Evolutionary conservation across 179 eudicot genomes (phyloP).

Genomic region (Beta corolliflora): DNA sequence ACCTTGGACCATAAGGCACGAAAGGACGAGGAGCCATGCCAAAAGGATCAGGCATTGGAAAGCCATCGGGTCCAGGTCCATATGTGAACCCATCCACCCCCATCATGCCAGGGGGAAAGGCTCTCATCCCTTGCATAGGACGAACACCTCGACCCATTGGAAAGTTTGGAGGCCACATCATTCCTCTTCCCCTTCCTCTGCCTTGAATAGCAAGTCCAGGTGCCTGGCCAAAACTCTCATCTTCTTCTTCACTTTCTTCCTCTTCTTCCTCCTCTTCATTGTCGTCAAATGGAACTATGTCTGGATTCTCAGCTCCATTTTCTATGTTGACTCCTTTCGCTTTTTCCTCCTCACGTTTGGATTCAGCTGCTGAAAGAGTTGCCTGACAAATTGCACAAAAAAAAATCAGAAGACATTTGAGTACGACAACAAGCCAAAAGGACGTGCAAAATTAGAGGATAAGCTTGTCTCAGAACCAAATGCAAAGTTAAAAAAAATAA

Average conservation of each 20-base stretch:
- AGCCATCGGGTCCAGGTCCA: conserved; percentile 70
- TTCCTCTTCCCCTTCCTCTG: conserved; percentile 87
- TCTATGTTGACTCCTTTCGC: conserved; percentile 87
- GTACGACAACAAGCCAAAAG: not conserved
- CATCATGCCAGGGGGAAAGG: conserved; percentile 82
- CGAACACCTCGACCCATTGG: conserved; percentile 66
- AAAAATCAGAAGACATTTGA: conserved; percentile 6
- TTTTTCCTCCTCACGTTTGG: conserved; percentile 91
- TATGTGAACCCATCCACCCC: conserved; percentile 72
- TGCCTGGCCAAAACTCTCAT: conserved; percentile 55
- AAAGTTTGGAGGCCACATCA: conserved; percentile 93
- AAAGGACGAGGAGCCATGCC: conserved; percentile 85
- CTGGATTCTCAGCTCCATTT: conserved; percentile 75
- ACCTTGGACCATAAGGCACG: conserved; percentile 85
- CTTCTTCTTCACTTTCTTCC: conserved; percentile 90
- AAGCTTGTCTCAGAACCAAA: not conserved
- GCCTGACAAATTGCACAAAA: conserved; percentile 48
- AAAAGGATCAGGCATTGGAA: conserved; percentile 74
- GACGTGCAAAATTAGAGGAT: no score
- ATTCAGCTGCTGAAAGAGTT: conserved; percentile 73
- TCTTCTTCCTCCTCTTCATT: conserved; percentile 99
- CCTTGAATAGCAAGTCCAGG: conserved; percentile 59
- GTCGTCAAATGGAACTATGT: conserved; percentile 94
- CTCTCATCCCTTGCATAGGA: conserved; percentile 78
- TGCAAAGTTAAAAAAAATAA: not conserved